Evolutionary conservation across 257 asterid species (phyloP).

Genomic region (Eucommia ulmoides): DNA sequence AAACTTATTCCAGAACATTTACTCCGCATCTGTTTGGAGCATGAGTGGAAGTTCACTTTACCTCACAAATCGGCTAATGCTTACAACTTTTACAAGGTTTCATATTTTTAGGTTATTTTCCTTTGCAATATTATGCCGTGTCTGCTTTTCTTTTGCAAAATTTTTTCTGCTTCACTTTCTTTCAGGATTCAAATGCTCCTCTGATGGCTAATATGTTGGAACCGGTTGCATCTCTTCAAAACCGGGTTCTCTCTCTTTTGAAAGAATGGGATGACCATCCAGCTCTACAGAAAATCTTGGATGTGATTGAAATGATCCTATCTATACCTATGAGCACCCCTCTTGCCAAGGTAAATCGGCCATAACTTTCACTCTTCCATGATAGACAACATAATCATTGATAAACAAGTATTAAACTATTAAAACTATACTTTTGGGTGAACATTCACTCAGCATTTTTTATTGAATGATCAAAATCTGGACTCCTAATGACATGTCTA

Average conservation of each 20-base stretch:
- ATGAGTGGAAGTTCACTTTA: conserved; percentile 35
- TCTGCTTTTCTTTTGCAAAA: conserved; percentile 4
- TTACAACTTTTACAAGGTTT: conserved; percentile 76
- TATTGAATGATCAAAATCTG: no score
- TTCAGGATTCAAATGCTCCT: conserved; percentile 57
- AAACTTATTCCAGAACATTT: conserved; percentile 78
- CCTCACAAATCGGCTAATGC: conserved; percentile 26
- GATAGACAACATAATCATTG: no score
- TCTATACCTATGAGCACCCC: conserved; percentile 75
- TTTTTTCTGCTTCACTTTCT: no score
- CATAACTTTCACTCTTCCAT: background rate
- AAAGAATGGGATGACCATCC: conserved; percentile 65
- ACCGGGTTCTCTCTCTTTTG: conserved; percentile 31
- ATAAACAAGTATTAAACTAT: no score
- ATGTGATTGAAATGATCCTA: conserved; percentile 63
- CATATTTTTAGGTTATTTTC: background rate
- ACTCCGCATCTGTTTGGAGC: conserved; percentile 74
- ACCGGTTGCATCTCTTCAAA: conserved; percentile 48
- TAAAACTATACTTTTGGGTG: no score
- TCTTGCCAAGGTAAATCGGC: conserved; percentile 70
- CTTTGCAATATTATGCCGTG: background rate
- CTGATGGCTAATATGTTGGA: conserved; percentile 71
- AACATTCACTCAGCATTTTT: no score
- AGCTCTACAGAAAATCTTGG: conserved; percentile 55
- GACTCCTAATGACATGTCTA: no score